phyloP scores from a whole-genome alignment of 75 land plant genomes.

The Isoetes taiwanensis region DNA sequence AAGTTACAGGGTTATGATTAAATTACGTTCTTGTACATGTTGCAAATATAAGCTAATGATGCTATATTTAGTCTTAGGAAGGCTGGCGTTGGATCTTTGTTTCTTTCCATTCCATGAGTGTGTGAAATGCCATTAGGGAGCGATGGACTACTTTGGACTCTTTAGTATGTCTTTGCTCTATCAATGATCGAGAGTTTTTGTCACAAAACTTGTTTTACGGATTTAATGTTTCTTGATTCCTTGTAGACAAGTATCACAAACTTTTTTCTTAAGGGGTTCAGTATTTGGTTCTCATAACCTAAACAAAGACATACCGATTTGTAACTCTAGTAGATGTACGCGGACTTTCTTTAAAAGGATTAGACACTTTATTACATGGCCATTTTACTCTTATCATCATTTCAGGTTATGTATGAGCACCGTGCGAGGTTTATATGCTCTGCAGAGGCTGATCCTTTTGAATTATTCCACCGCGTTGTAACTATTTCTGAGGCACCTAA shows the following conservation, averaged over 20 bases:
- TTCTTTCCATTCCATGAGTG: slow-evolving; percentile 77
- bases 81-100: no score
- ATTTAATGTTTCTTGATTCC: slow-evolving; percentile 13
- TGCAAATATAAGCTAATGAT: no score
- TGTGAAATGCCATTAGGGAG: slow-evolving; percentile 93
- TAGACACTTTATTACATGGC: no score
- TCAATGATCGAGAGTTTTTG: no score
- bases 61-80: no score
- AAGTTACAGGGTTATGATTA: slow-evolving; percentile 63
- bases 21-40: no score
- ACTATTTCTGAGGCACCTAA: slow-evolving; percentile 69
- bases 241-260: slow-evolving; percentile 77
- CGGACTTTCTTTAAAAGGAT: no score
- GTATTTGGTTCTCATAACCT: slow-evolving; percentile 69
- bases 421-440: slow-evolving; percentile 69
- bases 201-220: no score
- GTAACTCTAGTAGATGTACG: slow-evolving; percentile 89
- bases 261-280: slow-evolving; percentile 72
- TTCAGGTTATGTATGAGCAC: slow-evolving; percentile 92
- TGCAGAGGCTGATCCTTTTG: slow-evolving; percentile 64
- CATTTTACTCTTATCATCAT: no score
- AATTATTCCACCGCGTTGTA: slow-evolving; percentile 51
- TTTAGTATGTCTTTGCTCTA: slow-evolving; percentile 61
- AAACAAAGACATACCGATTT: slow-evolving; percentile 82
- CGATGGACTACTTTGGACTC: slow-evolving; percentile 93